Evolutionary conservation across 2,329 filamentous ascomycete species (phyloP).

Genomic region (Aspergillus quadrilineatus): DNA sequence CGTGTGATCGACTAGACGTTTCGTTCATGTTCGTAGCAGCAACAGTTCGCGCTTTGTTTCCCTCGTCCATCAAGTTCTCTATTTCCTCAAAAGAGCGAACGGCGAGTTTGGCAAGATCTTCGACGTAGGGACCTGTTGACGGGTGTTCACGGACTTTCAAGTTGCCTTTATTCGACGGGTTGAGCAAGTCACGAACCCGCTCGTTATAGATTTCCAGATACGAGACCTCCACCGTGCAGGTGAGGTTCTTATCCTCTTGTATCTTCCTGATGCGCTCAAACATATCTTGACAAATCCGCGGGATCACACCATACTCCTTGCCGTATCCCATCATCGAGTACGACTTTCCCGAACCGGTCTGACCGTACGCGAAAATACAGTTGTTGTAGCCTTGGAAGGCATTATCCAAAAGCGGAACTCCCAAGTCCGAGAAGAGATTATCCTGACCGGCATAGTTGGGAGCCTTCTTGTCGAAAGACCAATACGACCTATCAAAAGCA

Average conservation of each 20-base stretch:
- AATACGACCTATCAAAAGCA: conserved; percentile 96
- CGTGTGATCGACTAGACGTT: conserved; percentile 95
- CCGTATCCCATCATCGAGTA: conserved; percentile 99
- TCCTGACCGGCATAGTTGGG: conserved; percentile 86
- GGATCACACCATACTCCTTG: conserved; percentile 91
- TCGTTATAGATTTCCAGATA: conserved; percentile 99
- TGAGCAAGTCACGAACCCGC: conserved; percentile 89
- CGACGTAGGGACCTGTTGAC: conserved; percentile 94
- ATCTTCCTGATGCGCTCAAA: conserved; percentile 78
- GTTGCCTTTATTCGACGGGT: conserved; percentile 93
- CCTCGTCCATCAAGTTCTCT: conserved; percentile 97
- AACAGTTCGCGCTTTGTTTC: conserved; percentile 96
- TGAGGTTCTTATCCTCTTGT: conserved; percentile 71
- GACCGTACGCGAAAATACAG: conserved; percentile 98
- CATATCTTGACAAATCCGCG: conserved; percentile 96
- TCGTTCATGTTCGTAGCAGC: conserved; percentile 99
- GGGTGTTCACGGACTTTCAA: conserved; percentile 97
- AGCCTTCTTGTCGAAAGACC: conserved; percentile 87
- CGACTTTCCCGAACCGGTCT: conserved; percentile 97
- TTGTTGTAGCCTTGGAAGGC: conserved; percentile 99
- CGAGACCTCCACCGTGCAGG: conserved; percentile 94
- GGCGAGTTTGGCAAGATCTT: conserved; percentile 92
- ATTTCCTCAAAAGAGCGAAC: conserved; percentile 94
- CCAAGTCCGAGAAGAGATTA: conserved; percentile 82
- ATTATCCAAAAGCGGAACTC: conserved; percentile 89